Conservation (phyloP, 2,329 filamentous ascomycete genomes). For the Diaporthe citri region DNA sequence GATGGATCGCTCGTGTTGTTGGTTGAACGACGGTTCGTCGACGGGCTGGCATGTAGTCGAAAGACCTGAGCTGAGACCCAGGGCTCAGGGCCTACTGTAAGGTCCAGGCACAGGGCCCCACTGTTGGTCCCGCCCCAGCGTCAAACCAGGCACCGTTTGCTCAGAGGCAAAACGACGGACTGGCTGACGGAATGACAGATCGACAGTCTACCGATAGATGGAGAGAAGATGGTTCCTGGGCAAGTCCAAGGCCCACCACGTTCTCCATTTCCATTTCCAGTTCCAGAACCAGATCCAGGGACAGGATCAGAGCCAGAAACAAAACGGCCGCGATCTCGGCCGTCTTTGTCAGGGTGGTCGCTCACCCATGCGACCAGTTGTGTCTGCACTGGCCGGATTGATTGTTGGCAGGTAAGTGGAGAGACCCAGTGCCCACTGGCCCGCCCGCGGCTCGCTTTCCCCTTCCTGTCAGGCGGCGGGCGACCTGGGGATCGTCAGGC, state of each 20-base stretch:
- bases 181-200: not conserved
- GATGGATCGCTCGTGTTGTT: slow-evolving; percentile 5
- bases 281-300: slow-evolving; percentile 2
- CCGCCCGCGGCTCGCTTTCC: slow-evolving; percentile 19
- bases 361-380: slow-evolving; percentile 10
- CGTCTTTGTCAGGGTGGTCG: slow-evolving; percentile 25
- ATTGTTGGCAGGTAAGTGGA: slow-evolving; percentile 11
- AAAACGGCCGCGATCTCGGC: slow-evolving; percentile 33
- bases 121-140: slow-evolving; percentile 12
- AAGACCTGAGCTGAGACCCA: slow-evolving; percentile 9
- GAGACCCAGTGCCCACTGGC: slow-evolving; percentile 6
- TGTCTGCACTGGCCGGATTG: not conserved
- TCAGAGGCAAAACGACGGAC: slow-evolving; percentile 24
- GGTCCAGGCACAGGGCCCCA: slow-evolving; percentile 20
- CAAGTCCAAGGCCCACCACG: slow-evolving; percentile 6
- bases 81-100: not conserved
- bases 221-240: not conserved
- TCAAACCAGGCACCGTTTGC: slow-evolving; percentile 12
- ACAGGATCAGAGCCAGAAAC: slow-evolving; percentile 12
- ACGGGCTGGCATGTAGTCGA: not conserved
- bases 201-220: not conserved
- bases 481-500: slow-evolving; percentile 4
- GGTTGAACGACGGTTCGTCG: not conserved
- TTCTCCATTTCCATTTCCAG: slow-evolving; percentile 15
- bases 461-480: slow-evolving; percentile 20